phyloP scores from a whole-genome alignment of 2,329 filamentous ascomycete genomes.

The Neonectria coccinea region DNA sequence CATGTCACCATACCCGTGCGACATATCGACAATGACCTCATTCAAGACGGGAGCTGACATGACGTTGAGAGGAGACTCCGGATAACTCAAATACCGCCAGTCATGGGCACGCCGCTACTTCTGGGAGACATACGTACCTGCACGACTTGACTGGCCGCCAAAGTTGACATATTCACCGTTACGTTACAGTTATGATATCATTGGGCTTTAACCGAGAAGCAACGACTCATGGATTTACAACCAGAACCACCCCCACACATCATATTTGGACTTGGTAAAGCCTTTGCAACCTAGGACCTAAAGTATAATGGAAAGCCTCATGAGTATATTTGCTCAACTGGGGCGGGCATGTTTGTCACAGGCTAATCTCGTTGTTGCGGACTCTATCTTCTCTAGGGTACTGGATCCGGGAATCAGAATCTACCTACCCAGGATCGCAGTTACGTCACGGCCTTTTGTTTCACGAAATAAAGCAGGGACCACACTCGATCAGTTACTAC shows the following conservation, averaged over 20 bases:
- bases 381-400: neutral
- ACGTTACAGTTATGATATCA: neutral
- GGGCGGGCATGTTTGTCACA: neutral
- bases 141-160: neutral
- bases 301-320: neutral
- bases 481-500: neutral
- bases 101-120: neutral
- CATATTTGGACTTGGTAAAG: neutral
- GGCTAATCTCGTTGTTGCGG: neutral
- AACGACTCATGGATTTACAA: neutral
- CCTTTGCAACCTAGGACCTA: neutral
- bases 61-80: neutral
- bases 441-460: neutral
- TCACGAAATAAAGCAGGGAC: neutral
- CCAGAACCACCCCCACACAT: neutral
- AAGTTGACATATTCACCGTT: neutral
- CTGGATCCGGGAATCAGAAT: neutral
- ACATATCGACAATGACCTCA: slow-evolving; percentile 5
- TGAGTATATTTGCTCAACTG: neutral
- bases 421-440: neutral
- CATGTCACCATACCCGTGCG: neutral
- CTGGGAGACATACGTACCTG: neutral
- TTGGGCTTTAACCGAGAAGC: neutral
- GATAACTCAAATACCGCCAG: neutral
- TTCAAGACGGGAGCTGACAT: neutral